Percentiles rank a stretch among this genome's conserved stretches.
These are phyloP conservation scores for Rhodosporidiobolus sp. DNA, from an alignment of 768 basidiomycete species.

Conservation along the genomic window DNA sequence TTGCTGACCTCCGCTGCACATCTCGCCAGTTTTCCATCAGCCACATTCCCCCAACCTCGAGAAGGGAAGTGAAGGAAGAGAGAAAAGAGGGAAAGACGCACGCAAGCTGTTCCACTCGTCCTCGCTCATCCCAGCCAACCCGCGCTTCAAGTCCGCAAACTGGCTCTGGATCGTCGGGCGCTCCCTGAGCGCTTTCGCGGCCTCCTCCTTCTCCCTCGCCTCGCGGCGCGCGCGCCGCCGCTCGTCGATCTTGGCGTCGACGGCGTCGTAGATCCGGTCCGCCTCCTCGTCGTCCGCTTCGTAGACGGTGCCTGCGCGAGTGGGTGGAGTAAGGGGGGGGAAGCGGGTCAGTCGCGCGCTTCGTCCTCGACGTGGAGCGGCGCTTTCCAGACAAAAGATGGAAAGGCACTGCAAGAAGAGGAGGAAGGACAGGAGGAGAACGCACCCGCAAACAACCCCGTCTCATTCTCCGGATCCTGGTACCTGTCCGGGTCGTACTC, in stretches of 20 bases:
- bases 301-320: conserved; percentile 63
- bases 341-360: neutral
- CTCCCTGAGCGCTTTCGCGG: conserved; percentile 74
- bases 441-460: conserved; percentile 81
- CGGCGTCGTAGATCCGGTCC: conserved; percentile 87
- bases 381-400: neutral
- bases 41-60: rapidly evolving
- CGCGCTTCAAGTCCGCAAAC: conserved; percentile 91
- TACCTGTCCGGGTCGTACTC: conserved; percentile 87
- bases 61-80: neutral
- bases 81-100: conserved; percentile 2
- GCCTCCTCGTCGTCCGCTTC: conserved; percentile 98
- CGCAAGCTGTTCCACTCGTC: conserved; percentile 71
- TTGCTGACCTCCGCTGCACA: conserved; percentile 77
- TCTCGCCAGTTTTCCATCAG: neutral
- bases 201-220: conserved; percentile 68
- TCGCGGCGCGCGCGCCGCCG: conserved; percentile 76
- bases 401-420: too few relatives aligned
- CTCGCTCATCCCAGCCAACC: conserved; percentile 78
- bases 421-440: neutral
- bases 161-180: conserved; percentile 93
- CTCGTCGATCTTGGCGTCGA: conserved; percentile 85
- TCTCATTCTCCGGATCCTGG: conserved; percentile 96
- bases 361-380: neutral
- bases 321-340: neutral